Base-by-base conservation (phyloP, 345 rosid species). In the Citrus cavaleriei region DNA sequence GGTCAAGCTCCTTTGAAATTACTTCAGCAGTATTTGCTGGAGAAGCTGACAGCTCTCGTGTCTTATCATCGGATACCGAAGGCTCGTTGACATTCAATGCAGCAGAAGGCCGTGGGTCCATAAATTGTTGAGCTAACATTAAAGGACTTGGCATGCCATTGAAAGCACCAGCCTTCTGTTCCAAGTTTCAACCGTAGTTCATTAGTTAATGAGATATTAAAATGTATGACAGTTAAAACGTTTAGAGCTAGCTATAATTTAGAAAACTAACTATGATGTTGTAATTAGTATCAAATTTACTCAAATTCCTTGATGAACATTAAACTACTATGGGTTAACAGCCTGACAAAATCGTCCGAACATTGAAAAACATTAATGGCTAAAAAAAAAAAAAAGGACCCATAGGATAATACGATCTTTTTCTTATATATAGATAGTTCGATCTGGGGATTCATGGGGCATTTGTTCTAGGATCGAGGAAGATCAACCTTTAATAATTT, bases 31-130 rank as follows among this genome's bases (percentile, higher is more conserved):
- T 76, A 35, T 84, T 78, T 38, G 75, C 70, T 2, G 84, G 86
- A 75, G 88, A 86, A 38, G 51, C 72, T 14, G 84, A 74, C 68
- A 77, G 18, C 12, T 85, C 85, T 28, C 27, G 81, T 2, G 83
- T 74, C 85, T 79, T 88, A 10, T 80, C 85, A 13, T 78, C 81
- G 3, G 83, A 81, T 51, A 46, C 80, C 3, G 86, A 77, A 13
- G 83, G 81, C 27, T 80, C 82, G 24, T 81, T 83, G 69, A 80
- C 86, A 77, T 84, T 87, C 59, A 87, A 68, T 67, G 76, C 21
- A 35, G 78, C 72, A 42, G 80, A 62, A 74, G 85, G 83, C n/a
- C 86, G 86, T 79, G 81, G 83, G 76, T 83, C 90, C 89, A 81
- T 78, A 2, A 85, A 59, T 51, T 77, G 83, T 64, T 72, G 87